Evolutionary conservation across 2,329 filamentous ascomycete species (phyloP).

Genomic region (Cladosporium sp.): DNA sequence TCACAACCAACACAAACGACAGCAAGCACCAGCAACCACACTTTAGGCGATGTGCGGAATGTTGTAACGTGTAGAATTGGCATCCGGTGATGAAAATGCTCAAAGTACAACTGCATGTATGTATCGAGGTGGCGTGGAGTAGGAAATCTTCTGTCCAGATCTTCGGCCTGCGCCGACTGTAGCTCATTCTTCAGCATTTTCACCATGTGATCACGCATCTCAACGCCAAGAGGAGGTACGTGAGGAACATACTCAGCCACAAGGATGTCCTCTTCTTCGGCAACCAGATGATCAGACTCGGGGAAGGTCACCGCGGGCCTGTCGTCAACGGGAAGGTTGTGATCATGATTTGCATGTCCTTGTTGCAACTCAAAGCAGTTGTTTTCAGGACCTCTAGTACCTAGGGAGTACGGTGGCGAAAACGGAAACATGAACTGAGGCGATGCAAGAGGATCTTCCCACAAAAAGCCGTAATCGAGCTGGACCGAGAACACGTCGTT

Average conservation of each 20-base stretch:
- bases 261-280: not conserved
- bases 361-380: not conserved
- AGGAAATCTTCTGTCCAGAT: not conserved
- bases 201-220: not conserved
- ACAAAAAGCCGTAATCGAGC: not conserved
- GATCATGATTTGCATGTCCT: not conserved
- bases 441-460: not conserved
- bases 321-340: not conserved
- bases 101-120: not conserved
- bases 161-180: not conserved
- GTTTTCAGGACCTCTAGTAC: not conserved
- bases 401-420: not conserved
- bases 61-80: not conserved
- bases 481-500: not conserved
- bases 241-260: not conserved
- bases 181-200: not conserved
- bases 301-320: no score
- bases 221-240: not conserved
- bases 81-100: not conserved
- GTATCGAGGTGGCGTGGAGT: not conserved
- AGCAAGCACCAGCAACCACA: not conserved
- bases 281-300: not conserved
- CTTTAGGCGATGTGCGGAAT: not conserved
- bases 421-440: not conserved
- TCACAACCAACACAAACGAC: not conserved